phyloP scores from a whole-genome alignment of 331 rosid genomes.

The Erythrophleum ivorense region DNA sequence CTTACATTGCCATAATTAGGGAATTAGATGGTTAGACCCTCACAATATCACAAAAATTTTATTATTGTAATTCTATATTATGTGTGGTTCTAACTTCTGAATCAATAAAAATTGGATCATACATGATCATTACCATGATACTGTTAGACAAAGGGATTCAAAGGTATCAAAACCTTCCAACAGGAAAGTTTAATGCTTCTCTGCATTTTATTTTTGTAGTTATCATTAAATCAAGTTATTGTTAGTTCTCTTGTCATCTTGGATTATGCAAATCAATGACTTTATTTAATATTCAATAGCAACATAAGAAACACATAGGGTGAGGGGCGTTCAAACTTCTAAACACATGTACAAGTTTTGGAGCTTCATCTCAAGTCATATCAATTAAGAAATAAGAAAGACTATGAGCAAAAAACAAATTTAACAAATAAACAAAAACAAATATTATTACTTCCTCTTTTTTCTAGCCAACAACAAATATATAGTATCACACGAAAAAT shows the following conservation, averaged over 20 bases:
- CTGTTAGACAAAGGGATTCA: not conserved
- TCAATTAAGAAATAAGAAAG: conserved; percentile 18
- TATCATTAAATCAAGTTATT: not conserved
- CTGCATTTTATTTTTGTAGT: not conserved
- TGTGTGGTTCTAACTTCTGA: not conserved
- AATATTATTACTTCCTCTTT: not conserved
- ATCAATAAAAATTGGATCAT: not conserved
- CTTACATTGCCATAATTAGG: not conserved
- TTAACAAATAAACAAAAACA: not conserved
- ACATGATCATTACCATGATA: not conserved
- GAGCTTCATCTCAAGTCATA: conserved; percentile 19
- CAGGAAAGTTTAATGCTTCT: not conserved
- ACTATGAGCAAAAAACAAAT: not conserved
- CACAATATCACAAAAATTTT: not conserved
- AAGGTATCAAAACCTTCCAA: not conserved
- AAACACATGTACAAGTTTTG: not conserved
- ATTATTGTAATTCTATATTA: not conserved
- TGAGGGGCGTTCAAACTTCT: not conserved
- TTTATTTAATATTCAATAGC: not conserved
- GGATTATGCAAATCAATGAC: not conserved
- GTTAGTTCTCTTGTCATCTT: not conserved
- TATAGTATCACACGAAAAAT: not conserved
- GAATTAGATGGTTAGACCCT: not conserved
- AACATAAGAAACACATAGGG: not conserved
- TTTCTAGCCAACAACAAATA: not conserved